A percentile compares a stretch with the other conserved stretches of the same genome.
These are phyloP conservation scores for Ceraceosorus bombacis DNA, from an alignment of 1,284 basidiomycete genomes.

Conservation along the genomic window DNA sequence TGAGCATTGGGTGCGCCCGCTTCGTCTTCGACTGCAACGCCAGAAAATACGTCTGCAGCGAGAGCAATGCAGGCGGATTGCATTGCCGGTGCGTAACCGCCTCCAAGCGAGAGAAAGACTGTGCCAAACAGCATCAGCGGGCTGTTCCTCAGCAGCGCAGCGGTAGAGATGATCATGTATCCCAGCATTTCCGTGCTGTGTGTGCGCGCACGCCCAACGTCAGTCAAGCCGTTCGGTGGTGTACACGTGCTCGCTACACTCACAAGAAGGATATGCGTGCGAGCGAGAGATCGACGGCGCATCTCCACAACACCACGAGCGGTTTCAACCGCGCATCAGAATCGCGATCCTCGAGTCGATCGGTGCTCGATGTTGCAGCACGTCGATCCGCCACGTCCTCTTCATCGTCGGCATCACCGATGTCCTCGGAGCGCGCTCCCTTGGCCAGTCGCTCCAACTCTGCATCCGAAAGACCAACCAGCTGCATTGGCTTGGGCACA, in stretches of 20 bases:
- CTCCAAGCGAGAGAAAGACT: slow-evolving; percentile 1
- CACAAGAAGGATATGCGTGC: not conserved
- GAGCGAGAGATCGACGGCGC: not conserved
- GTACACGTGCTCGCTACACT: not conserved
- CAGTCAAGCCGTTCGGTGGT: too few relatives aligned
- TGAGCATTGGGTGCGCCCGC: not conserved
- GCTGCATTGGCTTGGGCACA: not conserved
- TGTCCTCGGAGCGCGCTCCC: too few relatives aligned
- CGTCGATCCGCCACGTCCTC: too few relatives aligned
- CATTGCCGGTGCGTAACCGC: not conserved
- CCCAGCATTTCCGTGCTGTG: not conserved
- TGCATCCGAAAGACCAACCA: not conserved
- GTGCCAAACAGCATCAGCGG: not conserved
- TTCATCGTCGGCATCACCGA: too few relatives aligned
- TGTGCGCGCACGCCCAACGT: not conserved
- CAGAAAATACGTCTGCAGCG: not conserved
- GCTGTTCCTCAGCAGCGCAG: not conserved
- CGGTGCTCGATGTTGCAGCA: too few relatives aligned
- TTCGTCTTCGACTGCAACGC: not conserved
- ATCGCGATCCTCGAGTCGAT: too few relatives aligned
- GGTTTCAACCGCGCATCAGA: not conserved
- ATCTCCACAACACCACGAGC: not conserved
- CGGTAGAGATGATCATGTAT: not conserved
- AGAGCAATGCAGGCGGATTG: not conserved
- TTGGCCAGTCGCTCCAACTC: not conserved